Percentiles rank a stretch among this genome's conserved stretches.
Conservation (phyloP, 805 yeast species). For the Teunomyces kruisii region DNA sequence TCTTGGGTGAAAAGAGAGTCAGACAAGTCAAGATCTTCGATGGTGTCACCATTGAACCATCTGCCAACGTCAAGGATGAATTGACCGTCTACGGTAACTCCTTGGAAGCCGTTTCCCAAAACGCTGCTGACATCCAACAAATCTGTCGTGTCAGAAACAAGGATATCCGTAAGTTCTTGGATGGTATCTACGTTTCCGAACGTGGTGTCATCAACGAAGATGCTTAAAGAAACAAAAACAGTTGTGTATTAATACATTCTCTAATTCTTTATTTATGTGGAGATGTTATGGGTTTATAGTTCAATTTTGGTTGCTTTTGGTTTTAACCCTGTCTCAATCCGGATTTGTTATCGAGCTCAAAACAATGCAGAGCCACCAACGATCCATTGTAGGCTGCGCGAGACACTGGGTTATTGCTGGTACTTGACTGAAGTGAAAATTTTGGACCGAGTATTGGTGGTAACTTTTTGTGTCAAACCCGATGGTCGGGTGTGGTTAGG, state of each 20-base stretch:
- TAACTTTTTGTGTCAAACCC: conserved; percentile 1
- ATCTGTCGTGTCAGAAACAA: conserved; percentile 98
- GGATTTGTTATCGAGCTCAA: conserved; percentile 42
- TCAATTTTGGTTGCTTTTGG: conserved; percentile 20
- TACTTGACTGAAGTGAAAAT: background rate
- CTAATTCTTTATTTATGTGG: conserved; percentile 12
- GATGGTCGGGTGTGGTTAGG: background rate
- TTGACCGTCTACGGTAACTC: conserved; percentile 92
- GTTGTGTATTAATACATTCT: conserved; percentile 24
- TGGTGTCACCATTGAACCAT: conserved; percentile 85
- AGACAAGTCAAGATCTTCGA: conserved; percentile 83
- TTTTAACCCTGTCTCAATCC: conserved; percentile 18
- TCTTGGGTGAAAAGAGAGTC: conserved; percentile 98
- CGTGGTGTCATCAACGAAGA: conserved; percentile 85
- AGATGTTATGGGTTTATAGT: conserved; percentile 28
- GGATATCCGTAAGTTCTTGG: conserved; percentile 99
- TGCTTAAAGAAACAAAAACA: conserved; percentile 18
- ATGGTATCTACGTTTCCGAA: conserved; percentile 99
- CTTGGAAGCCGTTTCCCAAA: conserved; percentile 94
- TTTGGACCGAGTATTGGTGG: background rate
- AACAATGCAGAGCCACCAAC: conserved; percentile 48
- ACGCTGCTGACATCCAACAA: conserved; percentile 98
- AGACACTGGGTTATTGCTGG: conserved; percentile 15
- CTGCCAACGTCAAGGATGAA: conserved; percentile 91
- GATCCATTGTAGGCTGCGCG: conserved; percentile 30